Evolutionary conservation across 768 basidiomycete species (phyloP).

Genomic region (Tephrocybe rancida): DNA sequence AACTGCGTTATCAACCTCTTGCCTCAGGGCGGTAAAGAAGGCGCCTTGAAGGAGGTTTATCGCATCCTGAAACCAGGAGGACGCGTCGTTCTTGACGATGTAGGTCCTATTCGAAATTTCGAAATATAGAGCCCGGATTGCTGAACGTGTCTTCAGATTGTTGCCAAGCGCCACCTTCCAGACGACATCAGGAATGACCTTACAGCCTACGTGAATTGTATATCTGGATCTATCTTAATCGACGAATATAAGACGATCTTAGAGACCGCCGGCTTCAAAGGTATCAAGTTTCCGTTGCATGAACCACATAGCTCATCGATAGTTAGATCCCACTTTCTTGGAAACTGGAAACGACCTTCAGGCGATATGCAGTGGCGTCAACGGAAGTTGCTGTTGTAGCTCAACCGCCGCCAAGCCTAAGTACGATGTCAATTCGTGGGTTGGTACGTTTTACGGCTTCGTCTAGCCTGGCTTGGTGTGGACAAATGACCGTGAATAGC

Average conservation of each 20-base stretch:
- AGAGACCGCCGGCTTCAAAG: slow-evolving; percentile 40
- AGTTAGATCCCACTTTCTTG: slow-evolving; percentile 39
- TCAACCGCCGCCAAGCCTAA: slow-evolving; percentile 2
- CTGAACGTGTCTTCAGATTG: slow-evolving; percentile 33
- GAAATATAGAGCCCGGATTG: neutral
- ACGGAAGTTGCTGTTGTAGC: neutral
- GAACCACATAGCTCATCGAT: neutral
- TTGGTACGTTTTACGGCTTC: slow-evolving; percentile 32
- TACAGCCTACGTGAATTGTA: slow-evolving; percentile 43
- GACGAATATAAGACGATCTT: slow-evolving; percentile 41
- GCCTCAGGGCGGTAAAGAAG: slow-evolving; percentile 40
- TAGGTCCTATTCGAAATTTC: slow-evolving; percentile 24
- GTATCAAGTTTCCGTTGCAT: slow-evolving; percentile 23
- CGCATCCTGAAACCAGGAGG: slow-evolving; percentile 60
- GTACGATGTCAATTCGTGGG: slow-evolving; percentile 46
- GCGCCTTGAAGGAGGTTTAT: slow-evolving; percentile 45
- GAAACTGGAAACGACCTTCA: slow-evolving; percentile 45
- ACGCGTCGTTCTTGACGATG: slow-evolving; percentile 53
- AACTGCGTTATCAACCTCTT: slow-evolving; percentile 61
- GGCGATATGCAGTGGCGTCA: slow-evolving; percentile 27
- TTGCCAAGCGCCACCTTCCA: slow-evolving; percentile 47
- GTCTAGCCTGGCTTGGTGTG: too few species aligned
- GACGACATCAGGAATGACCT: slow-evolving; percentile 42
- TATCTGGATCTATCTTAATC: slow-evolving; percentile 45
- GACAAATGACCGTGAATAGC: slow-evolving; percentile 24